Base-by-base conservation (phyloP, 2,329 filamentous ascomycete species). In the Didymella glomerata region DNA sequence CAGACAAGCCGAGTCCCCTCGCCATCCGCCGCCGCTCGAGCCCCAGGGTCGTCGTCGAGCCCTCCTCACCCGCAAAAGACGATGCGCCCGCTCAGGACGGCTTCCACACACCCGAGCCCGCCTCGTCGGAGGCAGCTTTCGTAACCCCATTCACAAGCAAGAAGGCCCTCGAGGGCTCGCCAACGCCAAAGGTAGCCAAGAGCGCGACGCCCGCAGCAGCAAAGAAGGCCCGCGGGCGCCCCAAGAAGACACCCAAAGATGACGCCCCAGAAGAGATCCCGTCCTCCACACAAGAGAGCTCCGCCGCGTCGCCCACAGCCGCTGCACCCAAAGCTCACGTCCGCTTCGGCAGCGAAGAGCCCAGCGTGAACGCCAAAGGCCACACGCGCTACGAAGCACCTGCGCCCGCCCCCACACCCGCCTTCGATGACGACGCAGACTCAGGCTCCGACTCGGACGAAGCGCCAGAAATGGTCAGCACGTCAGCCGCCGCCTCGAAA, bases 261-360 rank as follows among this genome's bases (percentile, higher is more conserved):
- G 61, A 64, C 2, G 51, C 63, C 11, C 34, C 48, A 2, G 65
- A 72, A 18, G 71, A 75, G 38, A 62, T 71, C 13, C 69, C 70
- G 4, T 71, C 72, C 3, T 72, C 72, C 4, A 71, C 68, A 11
- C 69, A 62, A 32, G 69, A 72, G 28, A 72, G 65, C 66, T 53
- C 60, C 3, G 46, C 68, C n/a, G 56, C 64, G 4, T 65, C 66
- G 2, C n/a, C 61, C 22, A 24, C 32, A n/a, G 32, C 57, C 27
- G 46, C 54, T 8, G 41, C 64, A 18, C 60, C 61, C 24, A 71
- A 70, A 48, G 60, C 50, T 4, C 73, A 74, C 44, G 68, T 70
- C 42, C 73, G 75, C 24, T 77, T 78, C 55, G 71, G 65, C 48
- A 76, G 74, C 61, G 75, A 77, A 59, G 75, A 77, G 36, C 75